Conservation (phyloP, 2,329 filamentous ascomycete genomes). For the Aureobasidium sp. region DNA sequence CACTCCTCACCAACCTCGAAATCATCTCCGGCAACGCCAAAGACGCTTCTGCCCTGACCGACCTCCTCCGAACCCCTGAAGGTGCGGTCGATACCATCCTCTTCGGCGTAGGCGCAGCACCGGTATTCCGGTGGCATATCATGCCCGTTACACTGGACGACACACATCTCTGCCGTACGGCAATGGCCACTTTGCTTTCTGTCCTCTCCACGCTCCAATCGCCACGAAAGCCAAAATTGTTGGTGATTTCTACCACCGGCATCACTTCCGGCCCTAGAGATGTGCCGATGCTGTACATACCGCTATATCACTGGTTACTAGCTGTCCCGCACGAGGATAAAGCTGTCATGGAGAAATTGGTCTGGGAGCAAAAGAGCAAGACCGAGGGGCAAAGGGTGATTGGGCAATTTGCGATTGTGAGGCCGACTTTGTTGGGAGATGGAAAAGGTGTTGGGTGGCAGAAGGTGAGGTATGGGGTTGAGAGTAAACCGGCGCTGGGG, state of each 20-base stretch:
- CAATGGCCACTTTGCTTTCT: constrained; percentile 26
- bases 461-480: constrained; percentile 28
- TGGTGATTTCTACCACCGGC: constrained; percentile 35
- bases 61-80: constrained; percentile 28
- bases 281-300: constrained; percentile 29
- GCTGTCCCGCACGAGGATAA: constrained; percentile 37
- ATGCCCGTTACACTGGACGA: constrained; percentile 31
- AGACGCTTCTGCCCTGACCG: constrained; percentile 37
- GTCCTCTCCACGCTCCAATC: constrained; percentile 25
- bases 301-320: constrained; percentile 32
- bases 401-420: constrained; percentile 30
- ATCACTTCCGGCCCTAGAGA: constrained; percentile 29
- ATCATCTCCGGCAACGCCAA: constrained; percentile 44
- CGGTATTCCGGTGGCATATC: constrained; percentile 23
- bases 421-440: constrained; percentile 34
- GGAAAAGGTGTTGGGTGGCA: constrained; percentile 24
- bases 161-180: constrained; percentile 30
- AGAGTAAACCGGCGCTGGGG: constrained; percentile 31
- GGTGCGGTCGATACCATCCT: constrained; percentile 39
- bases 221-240: constrained; percentile 26
- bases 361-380: constrained; percentile 25
- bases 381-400: constrained; percentile 22
- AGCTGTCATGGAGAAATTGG: constrained; percentile 28
- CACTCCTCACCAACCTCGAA: constrained; percentile 33
- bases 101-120: constrained; percentile 40